Evolutionary conservation across 2,329 filamentous ascomycete species (phyloP), one percentile per base, ranked within the genome.

Genomic region (Ambrosiella xylebori): DNA sequence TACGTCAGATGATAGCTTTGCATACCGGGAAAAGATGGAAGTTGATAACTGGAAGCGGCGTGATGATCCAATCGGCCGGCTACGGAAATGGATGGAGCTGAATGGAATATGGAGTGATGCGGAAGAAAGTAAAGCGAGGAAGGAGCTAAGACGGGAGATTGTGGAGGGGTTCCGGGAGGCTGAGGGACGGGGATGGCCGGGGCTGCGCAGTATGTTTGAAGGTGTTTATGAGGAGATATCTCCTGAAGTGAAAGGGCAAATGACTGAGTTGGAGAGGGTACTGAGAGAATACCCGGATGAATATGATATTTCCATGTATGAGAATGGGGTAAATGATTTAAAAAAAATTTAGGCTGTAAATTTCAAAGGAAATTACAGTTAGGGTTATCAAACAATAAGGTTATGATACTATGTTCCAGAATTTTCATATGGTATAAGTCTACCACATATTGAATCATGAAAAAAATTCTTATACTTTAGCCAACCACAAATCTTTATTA

Each of bases 1-100:
- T 70, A 98, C 93, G 0, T 93, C 86, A 0, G 93, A 98, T 67
- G 93, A 98, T 71, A 93, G 86, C 35, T 98, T 96, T 66, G 93
- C 93, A 0, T 98, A 98, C 72, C 85, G 93, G 7, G 89, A 90
- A 1, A 82, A 85, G 35, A 83, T 96, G 0, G 93, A 98, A 67
- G 93, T 98, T 69, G 88, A 95, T 67, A 88, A 95, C 68, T 95
- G 89, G 89, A 95, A 94, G 70, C 77, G 88, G 0, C 76, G 89
- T 11, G 90, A 95, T 66, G 95, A 95, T 65, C 89, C 89, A 1
- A 85, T 95, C 55, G 88, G 86, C 1, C 78, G 89, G 11, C 68
- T 95, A 58, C 78, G 90, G 19, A 95, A 95, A 73, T 98, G 88
- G 79, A 82, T 98, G 72, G 91, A 98, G 70, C 77, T 80, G 7